Percentiles rank a stretch among this genome's conserved stretches.
These are phyloP conservation scores for Xanthoconium stramineum DNA, from an alignment of 768 basidiomycete species.

Conservation along the genomic window DNA sequence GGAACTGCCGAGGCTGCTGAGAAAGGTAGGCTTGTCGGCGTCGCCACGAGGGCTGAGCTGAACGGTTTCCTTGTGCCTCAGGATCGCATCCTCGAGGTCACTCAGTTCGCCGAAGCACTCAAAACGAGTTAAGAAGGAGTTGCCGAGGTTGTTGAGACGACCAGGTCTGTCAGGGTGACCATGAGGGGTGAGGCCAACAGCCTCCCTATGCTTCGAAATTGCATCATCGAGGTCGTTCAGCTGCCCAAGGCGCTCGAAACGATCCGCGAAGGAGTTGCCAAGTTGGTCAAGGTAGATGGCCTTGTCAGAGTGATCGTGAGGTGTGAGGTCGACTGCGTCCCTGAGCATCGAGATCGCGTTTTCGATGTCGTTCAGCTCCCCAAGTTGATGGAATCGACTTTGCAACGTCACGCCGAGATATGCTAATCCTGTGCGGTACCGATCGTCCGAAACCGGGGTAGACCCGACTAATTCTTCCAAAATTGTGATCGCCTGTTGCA, in stretches of 20 bases:
- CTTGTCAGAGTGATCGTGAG: neutral
- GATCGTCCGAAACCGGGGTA: neutral
- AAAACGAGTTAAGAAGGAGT: neutral
- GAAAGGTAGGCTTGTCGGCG: neutral
- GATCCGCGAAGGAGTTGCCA: neutral
- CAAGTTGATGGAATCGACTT: neutral
- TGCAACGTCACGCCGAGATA: neutral
- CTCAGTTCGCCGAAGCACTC: neutral
- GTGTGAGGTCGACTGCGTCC: neutral
- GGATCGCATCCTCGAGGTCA: constrained; percentile 2
- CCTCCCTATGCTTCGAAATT: neutral
- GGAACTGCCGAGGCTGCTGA: neutral
- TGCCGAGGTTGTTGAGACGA: neutral
- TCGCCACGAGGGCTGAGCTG: neutral
- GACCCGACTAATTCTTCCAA: neutral
- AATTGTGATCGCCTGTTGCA: neutral
- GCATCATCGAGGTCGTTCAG: neutral
- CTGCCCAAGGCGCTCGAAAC: neutral
- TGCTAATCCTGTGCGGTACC: neutral
- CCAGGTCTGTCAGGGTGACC: neutral
- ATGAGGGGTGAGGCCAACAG: neutral
- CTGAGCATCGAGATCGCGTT: neutral
- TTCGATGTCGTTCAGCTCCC: neutral
- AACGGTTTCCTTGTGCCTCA: neutral
- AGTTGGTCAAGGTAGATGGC: neutral